Conservation (phyloP, 768 basidiomycete species). For the Pleurotus sapidus region DNA sequence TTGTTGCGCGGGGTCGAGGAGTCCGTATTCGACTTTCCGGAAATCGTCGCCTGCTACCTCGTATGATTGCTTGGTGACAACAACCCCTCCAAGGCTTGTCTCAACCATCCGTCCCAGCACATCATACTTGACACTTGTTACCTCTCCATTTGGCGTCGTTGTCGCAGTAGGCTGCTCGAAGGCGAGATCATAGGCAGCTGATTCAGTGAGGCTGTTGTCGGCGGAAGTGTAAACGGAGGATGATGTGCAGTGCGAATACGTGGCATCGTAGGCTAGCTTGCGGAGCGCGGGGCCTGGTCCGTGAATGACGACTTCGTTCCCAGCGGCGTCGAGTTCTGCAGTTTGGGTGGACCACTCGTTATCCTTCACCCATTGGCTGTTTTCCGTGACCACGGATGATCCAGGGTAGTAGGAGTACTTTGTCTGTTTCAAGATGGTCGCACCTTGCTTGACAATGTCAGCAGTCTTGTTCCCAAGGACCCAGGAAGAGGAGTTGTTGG, state of each 20-base stretch:
- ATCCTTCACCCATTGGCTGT: not conserved
- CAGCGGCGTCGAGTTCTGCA: not conserved
- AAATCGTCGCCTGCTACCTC: not conserved
- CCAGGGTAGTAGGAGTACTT: not conserved
- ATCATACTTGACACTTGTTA: not conserved
- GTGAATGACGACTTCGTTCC: not conserved
- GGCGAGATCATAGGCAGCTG: not conserved
- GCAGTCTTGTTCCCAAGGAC: not conserved
- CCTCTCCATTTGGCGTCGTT: conserved; percentile 4
- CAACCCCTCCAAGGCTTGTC: not conserved
- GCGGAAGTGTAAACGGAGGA: not conserved
- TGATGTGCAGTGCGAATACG: not conserved
- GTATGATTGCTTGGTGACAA: not conserved
- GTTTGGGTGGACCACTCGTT: not conserved
- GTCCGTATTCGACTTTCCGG: not conserved
- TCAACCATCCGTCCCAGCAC: not conserved
- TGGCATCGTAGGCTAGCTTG: not conserved
- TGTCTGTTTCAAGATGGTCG: not conserved
- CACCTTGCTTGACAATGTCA: not conserved
- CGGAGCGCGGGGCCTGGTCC: not conserved
- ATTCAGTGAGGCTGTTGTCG: not conserved
- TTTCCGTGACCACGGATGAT: not conserved
- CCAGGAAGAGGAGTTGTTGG: not conserved
- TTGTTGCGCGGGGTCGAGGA: not conserved
- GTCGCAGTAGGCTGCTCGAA: not conserved